Evolutionary conservation across 768 basidiomycete genomes (phyloP).

Genomic region (Mycena latifolia): DNA sequence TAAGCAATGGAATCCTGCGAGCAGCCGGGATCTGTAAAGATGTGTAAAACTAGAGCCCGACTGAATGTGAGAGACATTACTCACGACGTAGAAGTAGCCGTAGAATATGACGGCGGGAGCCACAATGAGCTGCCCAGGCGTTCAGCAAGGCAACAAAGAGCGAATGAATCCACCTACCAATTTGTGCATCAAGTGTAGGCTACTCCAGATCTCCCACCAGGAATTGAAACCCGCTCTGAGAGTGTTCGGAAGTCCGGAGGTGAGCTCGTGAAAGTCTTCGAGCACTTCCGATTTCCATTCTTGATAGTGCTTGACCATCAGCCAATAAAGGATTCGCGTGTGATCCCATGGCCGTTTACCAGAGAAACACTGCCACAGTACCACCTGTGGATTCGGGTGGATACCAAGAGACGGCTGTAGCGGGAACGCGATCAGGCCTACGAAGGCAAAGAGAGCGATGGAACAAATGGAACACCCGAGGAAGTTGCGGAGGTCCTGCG

Average conservation of each 20-base stretch:
- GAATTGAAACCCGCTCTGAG: neutral
- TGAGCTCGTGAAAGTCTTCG: neutral
- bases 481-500: neutral
- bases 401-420: neutral
- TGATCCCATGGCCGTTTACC: neutral
- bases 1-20: neutral
- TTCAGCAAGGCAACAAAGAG: too few species aligned
- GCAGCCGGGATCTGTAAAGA: slow-evolving; percentile 9
- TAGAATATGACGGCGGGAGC: too few species aligned
- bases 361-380: too few species aligned
- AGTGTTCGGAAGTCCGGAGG: neutral
- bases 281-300: neutral
- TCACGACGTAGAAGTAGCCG: slow-evolving; percentile 5
- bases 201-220: neutral
- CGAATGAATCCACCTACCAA: too few species aligned
- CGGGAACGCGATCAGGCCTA: neutral
- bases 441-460: neutral
- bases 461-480: neutral
- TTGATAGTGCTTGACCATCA: neutral
- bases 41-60: too few species aligned
- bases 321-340: neutral
- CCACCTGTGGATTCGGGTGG: neutral
- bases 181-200: neutral
- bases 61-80: neutral
- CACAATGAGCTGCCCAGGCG: too few species aligned